phyloP scores from a whole-genome alignment of 257 asterid species.

The Przewalskia tangutica region DNA sequence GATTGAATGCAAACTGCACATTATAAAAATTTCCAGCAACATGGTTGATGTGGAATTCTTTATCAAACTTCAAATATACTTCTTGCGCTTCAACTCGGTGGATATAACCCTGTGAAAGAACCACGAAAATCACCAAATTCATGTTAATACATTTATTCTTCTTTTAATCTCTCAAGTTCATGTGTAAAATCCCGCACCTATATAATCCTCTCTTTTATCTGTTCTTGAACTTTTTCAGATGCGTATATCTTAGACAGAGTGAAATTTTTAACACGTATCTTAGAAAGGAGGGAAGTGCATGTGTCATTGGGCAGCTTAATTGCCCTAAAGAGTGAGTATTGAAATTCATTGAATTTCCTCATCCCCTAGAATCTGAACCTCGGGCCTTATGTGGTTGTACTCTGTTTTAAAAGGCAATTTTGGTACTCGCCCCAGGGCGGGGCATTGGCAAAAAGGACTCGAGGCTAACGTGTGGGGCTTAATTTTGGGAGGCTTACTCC shows the following conservation, averaged over 20 bases:
- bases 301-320: background rate
- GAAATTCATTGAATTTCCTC: background rate
- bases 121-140: background rate
- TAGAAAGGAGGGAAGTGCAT: background rate
- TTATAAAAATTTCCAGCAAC: slow-evolving; percentile 39
- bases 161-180: background rate
- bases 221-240: background rate
- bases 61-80: slow-evolving; percentile 49
- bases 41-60: slow-evolving; percentile 47
- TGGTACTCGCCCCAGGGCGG: too few relatives aligned
- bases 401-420: too few relatives aligned
- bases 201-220: background rate
- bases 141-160: background rate
- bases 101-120: slow-evolving; percentile 57
- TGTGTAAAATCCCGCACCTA: background rate
- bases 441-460: too few relatives aligned
- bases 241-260: background rate
- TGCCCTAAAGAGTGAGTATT: background rate
- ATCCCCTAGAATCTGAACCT: background rate
- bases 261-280: background rate
- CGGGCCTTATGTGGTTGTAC: background rate
- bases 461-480: too few relatives aligned
- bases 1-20: slow-evolving; percentile 63
- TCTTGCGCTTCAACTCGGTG: slow-evolving; percentile 82
- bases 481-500: too few relatives aligned